Evolutionary conservation across 2,329 filamentous ascomycete genomes (phyloP).

Genomic region (Pestalotiopsis sp.): DNA sequence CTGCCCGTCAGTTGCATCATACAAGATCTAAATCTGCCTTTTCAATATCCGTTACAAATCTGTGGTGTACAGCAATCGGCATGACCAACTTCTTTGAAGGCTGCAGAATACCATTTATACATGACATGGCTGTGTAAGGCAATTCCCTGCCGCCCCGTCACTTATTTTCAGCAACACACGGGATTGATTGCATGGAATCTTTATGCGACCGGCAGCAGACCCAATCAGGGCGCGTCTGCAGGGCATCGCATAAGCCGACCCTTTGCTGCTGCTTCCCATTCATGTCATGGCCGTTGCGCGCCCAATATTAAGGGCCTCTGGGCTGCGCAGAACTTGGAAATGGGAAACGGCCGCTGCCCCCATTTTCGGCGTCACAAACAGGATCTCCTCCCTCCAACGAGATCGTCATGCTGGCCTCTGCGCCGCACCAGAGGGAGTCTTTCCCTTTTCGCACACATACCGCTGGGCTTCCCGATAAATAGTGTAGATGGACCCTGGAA

Average conservation of each 20-base stretch:
- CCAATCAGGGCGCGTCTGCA: constrained; percentile 9
- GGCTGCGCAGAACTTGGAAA: background rate
- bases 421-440: background rate
- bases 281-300: constrained; percentile 9
- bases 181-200: constrained; percentile 23
- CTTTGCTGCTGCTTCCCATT: background rate
- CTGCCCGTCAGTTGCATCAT: too few relatives aligned
- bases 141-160: constrained; percentile 11
- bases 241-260: constrained; percentile 1
- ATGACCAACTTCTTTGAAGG: background rate
- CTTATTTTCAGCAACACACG: constrained; percentile 22
- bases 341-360: constrained; percentile 12
- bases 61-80: background rate
- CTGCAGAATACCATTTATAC: background rate
- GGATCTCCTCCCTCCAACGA: constrained; percentile 7
- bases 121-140: constrained; percentile 11
- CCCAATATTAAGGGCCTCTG: constrained; percentile 7
- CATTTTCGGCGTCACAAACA: constrained; percentile 4
- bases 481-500: background rate
- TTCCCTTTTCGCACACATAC: background rate
- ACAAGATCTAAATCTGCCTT: too few relatives aligned
- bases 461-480: background rate
- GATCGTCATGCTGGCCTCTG: constrained; percentile 11
- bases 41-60: too few relatives aligned
- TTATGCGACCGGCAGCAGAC: constrained; percentile 17